Evolutionary conservation across 306 rosid species (phyloP), one percentile per base, ranked within the genome.

Genomic region (Casuarina cunninghamiana): DNA sequence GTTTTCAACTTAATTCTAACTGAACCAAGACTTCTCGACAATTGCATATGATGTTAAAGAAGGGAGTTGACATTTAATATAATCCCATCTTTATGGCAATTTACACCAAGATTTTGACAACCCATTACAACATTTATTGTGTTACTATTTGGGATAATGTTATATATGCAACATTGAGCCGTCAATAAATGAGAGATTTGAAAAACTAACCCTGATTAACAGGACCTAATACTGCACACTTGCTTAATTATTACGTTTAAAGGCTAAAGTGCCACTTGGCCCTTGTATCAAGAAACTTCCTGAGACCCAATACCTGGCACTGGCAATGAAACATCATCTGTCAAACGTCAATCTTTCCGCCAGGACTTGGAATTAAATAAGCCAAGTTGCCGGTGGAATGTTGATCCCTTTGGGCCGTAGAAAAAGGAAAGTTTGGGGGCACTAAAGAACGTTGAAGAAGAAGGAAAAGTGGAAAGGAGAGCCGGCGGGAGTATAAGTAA

Each of bases 231-330:
- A 3, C 10, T 58, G 65, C 1, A 58, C 5, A 35, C 42, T 15
- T 35, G 6, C 43, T 37, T 15, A 11, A 11, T 62, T 62, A 16
- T 32, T 5, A 51, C 32, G 48, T 42, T 54, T n/a, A 10, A 11
- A 2, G 10, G 13, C 69, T 62, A 35, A 32, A 9, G 13, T 7
- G 1, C 5, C 69, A 80, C 83, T 54, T 60, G 78, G 37, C 67
- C 65, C 71, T 2, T 73, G 45, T 70, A 58, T 72, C 82, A 72
- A 71, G 87, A 79, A 77, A 71, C 75, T 81, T 85, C 80, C 43
- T 44, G 72, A 74, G 58, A n/a, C 43, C 79, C 78, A 71, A 19
- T 68, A 42, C 65, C 37, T 7, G 78, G 70, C 49, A 49, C 8
- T 45, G 69, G 63, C 0, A 0, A 35, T 39, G 58, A 77, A 74